A percentile compares a stretch with the other conserved stretches of the same genome.
Conservation (phyloP, 805 yeast genomes). For the Candida germanica region DNA sequence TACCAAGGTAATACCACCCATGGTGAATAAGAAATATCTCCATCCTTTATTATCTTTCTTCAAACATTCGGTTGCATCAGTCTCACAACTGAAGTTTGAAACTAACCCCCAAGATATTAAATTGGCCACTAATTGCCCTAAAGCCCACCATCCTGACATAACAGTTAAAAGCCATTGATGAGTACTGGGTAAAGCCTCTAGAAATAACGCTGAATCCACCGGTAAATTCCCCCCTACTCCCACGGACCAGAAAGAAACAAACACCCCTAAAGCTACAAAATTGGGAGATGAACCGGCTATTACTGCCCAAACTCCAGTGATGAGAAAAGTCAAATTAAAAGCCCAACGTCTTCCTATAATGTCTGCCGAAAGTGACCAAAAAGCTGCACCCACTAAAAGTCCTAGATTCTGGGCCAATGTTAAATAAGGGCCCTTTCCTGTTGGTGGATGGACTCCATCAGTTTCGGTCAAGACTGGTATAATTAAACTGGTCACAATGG, state of each 20-base stretch:
- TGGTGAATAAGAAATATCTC: constrained; percentile 54
- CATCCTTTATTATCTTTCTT: constrained; percentile 56
- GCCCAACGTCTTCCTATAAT: constrained; percentile 31
- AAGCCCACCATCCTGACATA: constrained; percentile 58
- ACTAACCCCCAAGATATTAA: constrained; percentile 56
- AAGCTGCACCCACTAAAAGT: constrained; percentile 25
- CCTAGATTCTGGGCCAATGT: constrained; percentile 45
- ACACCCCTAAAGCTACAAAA: constrained; percentile 26
- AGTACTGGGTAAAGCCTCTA: constrained; percentile 26
- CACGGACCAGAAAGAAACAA: constrained; percentile 25
- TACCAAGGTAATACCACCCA: constrained; percentile 49
- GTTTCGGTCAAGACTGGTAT: constrained; percentile 28
- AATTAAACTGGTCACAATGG: constrained; percentile 33
- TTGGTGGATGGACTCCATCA: constrained; percentile 36
- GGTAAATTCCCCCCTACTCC: constrained; percentile 34
- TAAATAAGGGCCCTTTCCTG: constrained; percentile 31
- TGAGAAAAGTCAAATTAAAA: constrained; percentile 26
- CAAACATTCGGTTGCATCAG: constrained; percentile 35
- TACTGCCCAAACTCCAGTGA: constrained; percentile 25
- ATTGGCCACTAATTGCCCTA: constrained; percentile 55
- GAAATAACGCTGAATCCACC: constrained; percentile 28
- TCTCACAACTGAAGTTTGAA: constrained; percentile 45
- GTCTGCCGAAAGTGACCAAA: constrained; percentile 30
- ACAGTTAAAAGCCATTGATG: constrained; percentile 28
- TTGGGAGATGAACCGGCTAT: constrained; percentile 29